Conservation (phyloP, 257 asterid genomes). For the Fraxinus pennsylvanica region DNA sequence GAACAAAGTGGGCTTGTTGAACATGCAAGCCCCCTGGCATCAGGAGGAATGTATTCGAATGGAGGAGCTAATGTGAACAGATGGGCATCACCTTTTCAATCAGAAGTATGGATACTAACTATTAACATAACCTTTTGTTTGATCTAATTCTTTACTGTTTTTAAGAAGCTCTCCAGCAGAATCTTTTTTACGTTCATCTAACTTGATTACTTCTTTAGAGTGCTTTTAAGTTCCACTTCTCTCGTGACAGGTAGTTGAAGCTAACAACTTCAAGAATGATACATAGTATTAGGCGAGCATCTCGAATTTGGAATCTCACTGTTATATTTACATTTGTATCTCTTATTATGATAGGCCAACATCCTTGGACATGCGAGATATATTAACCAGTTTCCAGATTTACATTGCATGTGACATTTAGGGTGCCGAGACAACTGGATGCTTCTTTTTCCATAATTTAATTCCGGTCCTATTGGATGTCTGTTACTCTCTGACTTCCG, state of each 20-base stretch:
- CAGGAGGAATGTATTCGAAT: conserved; percentile 94
- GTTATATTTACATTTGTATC: conserved; percentile 27
- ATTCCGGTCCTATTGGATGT: conserved; percentile 21
- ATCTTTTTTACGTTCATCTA: conserved; percentile 34
- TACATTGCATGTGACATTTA: conserved; percentile 20
- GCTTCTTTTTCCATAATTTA: conserved; percentile 21
- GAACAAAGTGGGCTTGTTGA: conserved; percentile 99
- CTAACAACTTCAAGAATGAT: conserved; percentile 53
- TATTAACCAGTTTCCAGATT: conserved; percentile 24
- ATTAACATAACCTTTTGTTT: conserved; percentile 80
- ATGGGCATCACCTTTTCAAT: conserved; percentile 95
- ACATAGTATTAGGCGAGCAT: conserved; percentile 33
- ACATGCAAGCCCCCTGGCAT: conserved; percentile 99
- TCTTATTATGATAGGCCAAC: conserved; percentile 30
- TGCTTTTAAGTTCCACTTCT: conserved; percentile 40
- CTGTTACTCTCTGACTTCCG: conserved; percentile 13
- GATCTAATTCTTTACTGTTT: conserved; percentile 63
- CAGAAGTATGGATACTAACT: conserved; percentile 99
- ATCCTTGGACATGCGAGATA: conserved; percentile 19
- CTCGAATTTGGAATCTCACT: conserved; percentile 14
- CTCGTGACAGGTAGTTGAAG: conserved; percentile 53
- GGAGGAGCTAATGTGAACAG: conserved; percentile 99
- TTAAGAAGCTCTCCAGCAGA: conserved; percentile 47
- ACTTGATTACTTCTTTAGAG: conserved; percentile 38
- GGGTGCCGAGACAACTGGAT: background rate